Conservation (phyloP, 331 rosid genomes). For the Arachis monticola region DNA sequence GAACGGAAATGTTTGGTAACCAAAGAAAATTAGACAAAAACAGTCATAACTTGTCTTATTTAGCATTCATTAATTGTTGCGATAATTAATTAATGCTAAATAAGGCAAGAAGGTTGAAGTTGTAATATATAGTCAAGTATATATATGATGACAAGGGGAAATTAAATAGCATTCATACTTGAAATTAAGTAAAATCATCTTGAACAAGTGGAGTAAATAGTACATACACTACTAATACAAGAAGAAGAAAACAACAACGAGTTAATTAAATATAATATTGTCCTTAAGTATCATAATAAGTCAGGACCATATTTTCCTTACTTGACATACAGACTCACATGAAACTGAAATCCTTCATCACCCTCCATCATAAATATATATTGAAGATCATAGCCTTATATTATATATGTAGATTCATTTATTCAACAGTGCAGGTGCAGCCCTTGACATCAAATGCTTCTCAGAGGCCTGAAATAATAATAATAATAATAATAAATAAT, state of each 20-base stretch:
- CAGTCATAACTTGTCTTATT: no score
- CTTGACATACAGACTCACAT: constrained; percentile 37
- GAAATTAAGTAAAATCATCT: constrained; percentile 39
- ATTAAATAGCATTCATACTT: constrained; percentile 39
- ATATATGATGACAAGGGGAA: constrained; percentile 27
- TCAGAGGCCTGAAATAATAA: constrained; percentile 59
- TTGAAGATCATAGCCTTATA: constrained; percentile 25
- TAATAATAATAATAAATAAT: no score
- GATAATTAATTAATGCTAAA: no score
- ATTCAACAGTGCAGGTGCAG: constrained; percentile 70
- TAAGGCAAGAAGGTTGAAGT: not conserved
- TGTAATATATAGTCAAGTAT: not conserved
- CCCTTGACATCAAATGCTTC: constrained; percentile 72
- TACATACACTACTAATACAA: constrained; percentile 18
- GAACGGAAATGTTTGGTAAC: no score
- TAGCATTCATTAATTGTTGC: no score
- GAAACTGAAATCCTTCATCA: constrained; percentile 27
- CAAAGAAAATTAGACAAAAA: no score
- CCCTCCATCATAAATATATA: not conserved
- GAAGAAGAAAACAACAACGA: not conserved
- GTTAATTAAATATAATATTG: constrained; percentile 15
- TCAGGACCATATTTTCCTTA: constrained; percentile 35
- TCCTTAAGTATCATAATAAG: constrained; percentile 46
- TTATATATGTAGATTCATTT: constrained; percentile 38
- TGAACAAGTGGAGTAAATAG: constrained; percentile 41